Conservation (phyloP, 2,329 filamentous ascomycete species). For the Trichoderma gracile region DNA sequence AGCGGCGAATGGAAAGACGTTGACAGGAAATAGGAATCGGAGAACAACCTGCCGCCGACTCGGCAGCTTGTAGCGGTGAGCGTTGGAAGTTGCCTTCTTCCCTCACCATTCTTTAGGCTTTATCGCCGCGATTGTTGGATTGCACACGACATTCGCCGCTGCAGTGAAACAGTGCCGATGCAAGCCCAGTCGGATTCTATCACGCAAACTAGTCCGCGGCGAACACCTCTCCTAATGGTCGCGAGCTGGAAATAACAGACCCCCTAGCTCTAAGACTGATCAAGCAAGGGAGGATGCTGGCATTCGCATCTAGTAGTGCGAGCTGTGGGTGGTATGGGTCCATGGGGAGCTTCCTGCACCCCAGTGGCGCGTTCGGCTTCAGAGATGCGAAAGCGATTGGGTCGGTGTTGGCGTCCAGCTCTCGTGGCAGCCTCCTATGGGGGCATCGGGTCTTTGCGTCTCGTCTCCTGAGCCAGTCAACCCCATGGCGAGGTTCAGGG, state of each 20-base stretch:
- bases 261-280: not conserved
- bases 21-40: not conserved
- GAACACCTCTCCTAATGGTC: not conserved
- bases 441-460: not conserved
- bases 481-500: not conserved
- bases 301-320: not conserved
- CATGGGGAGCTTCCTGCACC: not conserved
- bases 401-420: slow-evolving; percentile 5
- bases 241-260: not conserved
- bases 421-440: slow-evolving; percentile 18
- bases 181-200: not conserved
- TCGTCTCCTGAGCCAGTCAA: not conserved
- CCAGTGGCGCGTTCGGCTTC: not conserved
- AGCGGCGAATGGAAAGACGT: slow-evolving; percentile 8
- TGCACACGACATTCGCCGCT: not conserved
- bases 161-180: slow-evolving; percentile 3
- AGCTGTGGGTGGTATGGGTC: not conserved
- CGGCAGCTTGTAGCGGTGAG: slow-evolving; percentile 10
- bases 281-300: slow-evolving; percentile 2
- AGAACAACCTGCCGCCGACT: not conserved
- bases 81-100: not conserved
- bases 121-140: not conserved
- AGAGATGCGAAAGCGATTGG: not conserved
- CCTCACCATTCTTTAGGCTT: not conserved
- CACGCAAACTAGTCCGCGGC: not conserved